These are phyloP conservation scores for Fusarium tuaranense DNA, from an alignment of 2,329 filamentous ascomycete species.

Conservation along the genomic window DNA sequence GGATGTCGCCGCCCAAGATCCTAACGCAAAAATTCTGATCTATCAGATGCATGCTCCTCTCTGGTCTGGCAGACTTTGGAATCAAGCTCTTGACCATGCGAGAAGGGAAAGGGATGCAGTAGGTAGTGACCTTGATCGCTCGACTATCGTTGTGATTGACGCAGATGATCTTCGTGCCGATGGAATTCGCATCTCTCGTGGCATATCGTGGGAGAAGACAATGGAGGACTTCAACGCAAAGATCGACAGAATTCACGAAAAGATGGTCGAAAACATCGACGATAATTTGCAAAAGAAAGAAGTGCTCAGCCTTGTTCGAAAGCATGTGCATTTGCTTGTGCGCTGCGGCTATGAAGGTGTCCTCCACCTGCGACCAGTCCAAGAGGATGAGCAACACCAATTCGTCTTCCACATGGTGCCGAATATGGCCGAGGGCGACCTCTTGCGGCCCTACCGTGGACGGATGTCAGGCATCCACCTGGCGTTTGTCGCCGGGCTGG, in stretches of 20 bases:
- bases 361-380: neutral
- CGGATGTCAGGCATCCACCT: neutral
- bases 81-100: too few species aligned
- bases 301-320: too few species aligned
- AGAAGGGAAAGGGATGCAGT: too few species aligned
- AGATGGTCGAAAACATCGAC: neutral
- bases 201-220: constrained; percentile 7
- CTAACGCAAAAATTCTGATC: neutral
- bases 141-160: neutral
- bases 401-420: neutral
- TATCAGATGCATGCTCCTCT: neutral
- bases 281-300: neutral
- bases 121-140: too few species aligned
- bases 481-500: neutral
- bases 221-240: neutral
- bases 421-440: neutral
- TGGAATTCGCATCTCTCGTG: constrained; percentile 1
- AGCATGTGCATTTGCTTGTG: neutral
- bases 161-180: neutral
- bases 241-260: neutral
- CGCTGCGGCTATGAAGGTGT: neutral
- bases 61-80: neutral
- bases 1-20: accelerated
- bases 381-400: too few species aligned
- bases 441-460: neutral